Conservation (phyloP, 768 basidiomycete genomes). For the Leccinum arenicola region DNA sequence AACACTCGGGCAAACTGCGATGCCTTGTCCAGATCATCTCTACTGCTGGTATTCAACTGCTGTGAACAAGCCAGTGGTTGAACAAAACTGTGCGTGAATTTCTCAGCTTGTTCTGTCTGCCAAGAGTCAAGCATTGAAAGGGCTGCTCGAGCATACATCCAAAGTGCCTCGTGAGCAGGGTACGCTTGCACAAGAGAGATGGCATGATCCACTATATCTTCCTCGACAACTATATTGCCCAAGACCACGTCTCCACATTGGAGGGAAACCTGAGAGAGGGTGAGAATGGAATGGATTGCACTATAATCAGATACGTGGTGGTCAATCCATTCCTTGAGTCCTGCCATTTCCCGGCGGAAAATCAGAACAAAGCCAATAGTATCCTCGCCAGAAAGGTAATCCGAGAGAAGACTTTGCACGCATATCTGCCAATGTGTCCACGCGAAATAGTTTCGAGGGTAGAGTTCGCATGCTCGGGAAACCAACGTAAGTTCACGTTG, state of each 20-base stretch:
- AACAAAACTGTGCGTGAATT: constrained; percentile 18
- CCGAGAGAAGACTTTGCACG: constrained; percentile 32
- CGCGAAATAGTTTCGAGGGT: constrained; percentile 73
- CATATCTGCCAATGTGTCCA: constrained; percentile 63
- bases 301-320: constrained; percentile 67
- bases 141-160: constrained; percentile 43
- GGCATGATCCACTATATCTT: constrained; percentile 38
- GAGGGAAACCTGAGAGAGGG: constrained; percentile 27
- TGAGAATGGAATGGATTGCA: constrained; percentile 53
- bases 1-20: constrained; percentile 13
- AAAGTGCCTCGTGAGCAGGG: constrained; percentile 60
- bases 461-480: constrained; percentile 51
- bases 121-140: constrained; percentile 2
- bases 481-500: constrained; percentile 48
- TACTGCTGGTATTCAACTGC: no score
- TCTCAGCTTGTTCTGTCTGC: background rate
- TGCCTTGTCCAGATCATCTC: background rate
- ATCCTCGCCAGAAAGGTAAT: constrained; percentile 17
- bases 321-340: constrained; percentile 52
- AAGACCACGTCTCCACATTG: constrained; percentile 6
- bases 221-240: constrained; percentile 1
- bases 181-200: constrained; percentile 47
- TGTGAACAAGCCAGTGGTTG: constrained; percentile 13
- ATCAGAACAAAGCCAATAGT: constrained; percentile 26
- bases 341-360: constrained; percentile 38